A percentile compares a stretch with the other conserved stretches of the same genome.
Conservation (phyloP, 441 rosid genomes). For the Arabidopsis hybrid region DNA sequence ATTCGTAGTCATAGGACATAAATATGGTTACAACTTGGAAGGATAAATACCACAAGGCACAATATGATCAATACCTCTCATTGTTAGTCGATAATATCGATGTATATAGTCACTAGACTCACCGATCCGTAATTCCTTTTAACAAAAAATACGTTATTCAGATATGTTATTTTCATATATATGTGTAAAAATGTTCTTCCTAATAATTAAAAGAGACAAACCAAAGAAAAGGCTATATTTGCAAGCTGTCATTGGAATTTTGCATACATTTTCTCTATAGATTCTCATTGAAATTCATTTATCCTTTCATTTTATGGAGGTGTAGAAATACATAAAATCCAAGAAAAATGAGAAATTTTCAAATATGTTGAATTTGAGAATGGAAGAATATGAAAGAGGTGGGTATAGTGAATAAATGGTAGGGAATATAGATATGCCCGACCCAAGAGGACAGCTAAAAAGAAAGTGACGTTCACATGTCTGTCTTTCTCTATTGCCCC, state of each 20-base stretch:
- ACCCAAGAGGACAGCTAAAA: slow-evolving; percentile 36
- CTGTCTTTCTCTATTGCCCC: slow-evolving; percentile 29
- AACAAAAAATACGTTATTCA: slow-evolving; percentile 3
- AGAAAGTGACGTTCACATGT: slow-evolving; percentile 45
- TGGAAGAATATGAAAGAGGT: not conserved
- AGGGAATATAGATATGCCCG: slow-evolving; percentile 32
- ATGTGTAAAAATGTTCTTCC: not conserved
- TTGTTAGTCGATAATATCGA: slow-evolving; percentile 13
- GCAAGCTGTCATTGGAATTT: slow-evolving; percentile 35
- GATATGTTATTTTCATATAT: not conserved
- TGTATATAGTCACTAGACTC: not conserved
- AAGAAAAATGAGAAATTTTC: slow-evolving; percentile 1
- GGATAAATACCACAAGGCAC: not conserved
- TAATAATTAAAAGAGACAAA: not conserved
- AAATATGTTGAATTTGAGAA: not conserved
- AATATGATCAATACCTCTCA: not conserved
- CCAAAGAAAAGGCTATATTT: slow-evolving; percentile 17
- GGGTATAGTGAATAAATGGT: slow-evolving; percentile 20
- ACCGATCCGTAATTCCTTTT: not conserved
- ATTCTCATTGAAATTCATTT: no score
- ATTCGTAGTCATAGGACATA: not conserved
- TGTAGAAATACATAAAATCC: not conserved
- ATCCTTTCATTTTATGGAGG: not conserved
- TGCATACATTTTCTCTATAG: no score
- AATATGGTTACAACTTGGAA: not conserved